Base-by-base conservation (phyloP, 768 basidiomycete species). In the Calocybe cyanea region DNA sequence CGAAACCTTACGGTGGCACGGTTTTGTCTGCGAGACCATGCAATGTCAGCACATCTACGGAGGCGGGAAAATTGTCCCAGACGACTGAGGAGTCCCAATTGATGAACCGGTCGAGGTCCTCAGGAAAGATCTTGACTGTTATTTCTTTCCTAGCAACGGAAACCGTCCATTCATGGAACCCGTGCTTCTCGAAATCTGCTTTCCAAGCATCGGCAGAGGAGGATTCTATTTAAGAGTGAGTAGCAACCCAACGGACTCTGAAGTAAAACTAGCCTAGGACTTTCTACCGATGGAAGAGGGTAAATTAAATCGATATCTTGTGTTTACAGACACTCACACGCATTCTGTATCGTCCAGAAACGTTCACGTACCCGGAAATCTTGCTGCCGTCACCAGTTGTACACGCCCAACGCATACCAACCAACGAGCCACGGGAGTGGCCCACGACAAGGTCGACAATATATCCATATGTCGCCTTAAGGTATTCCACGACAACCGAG, bases 301-400 rank as follows among this genome's bases (percentile, higher is more conserved):
- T 19, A 45, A 54, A 43, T 31, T 7, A 38, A 24, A 5, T 4
- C 17, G 21, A 25, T 32, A 24, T 4, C 11, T n/a, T 13, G 3
- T 14, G 15, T 35, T 23, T 18, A 28, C 34, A 38, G 7, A 14
- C 19, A 73, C 81, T 65, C 61, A 86, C 87, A 58, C 72, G 61
- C 88, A 92, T 91, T 48, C 86, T 75, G 60, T 89, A 90, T 41
- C 90, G 75, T 5, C 81, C 87, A 14, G 87, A 81, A 19, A 76
- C 80, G 55, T 91, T 91, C 33, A 91, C 81, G 44, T 82, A 83
- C 5, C 75, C 78, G 7, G 75, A 63, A 33, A 84, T 78, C 34
- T 58, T 63, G 47, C 64, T 69, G 19, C 81, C 85, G 51, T 80
- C 80, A 37, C 76, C 70, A 1, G 80, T 69, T 13, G 75, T 80